phyloP scores from a whole-genome alignment of 768 basidiomycete genomes.

The Plicaturopsis crispa region DNA sequence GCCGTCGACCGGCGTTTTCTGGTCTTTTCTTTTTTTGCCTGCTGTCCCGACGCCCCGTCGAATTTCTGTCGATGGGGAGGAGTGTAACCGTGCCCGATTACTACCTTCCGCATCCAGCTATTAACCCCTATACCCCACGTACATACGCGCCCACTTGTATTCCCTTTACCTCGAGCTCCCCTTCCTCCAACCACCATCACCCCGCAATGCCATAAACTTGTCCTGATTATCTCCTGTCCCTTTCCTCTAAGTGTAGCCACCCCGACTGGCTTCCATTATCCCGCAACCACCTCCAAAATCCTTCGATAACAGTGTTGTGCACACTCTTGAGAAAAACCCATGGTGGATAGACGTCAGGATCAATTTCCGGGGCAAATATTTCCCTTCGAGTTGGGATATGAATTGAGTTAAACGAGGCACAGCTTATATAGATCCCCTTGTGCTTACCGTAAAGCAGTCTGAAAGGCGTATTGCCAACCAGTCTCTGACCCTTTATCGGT shows the following conservation, averaged over 20 bases:
- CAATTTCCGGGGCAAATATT: conserved; percentile 15
- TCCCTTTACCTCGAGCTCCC: too few species aligned
- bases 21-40: too few species aligned
- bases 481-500: conserved; percentile 23
- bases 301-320: conserved; percentile 22
- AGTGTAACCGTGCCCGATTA: too few species aligned
- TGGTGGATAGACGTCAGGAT: conserved; percentile 11
- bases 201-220: conserved; percentile 10
- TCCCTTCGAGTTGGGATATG: too few species aligned
- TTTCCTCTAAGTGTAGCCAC: conserved; percentile 15
- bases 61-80: too few species aligned
- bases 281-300: conserved; percentile 20
- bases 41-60: too few species aligned
- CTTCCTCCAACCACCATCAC: conserved; percentile 7
- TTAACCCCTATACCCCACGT: too few species aligned
- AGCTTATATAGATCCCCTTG: neutral
- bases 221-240: conserved; percentile 10
- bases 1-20: too few species aligned
- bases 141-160: too few species aligned
- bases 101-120: too few species aligned
- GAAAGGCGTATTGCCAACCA: conserved; percentile 17
- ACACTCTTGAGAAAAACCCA: conserved; percentile 16
- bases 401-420: neutral
- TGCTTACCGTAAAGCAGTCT: conserved; percentile 8
- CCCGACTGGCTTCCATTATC: conserved; percentile 11